Evolutionary conservation across 768 basidiomycete genomes (phyloP), one percentile per base, ranked within the genome.

Genomic region (Suillus luteus): DNA sequence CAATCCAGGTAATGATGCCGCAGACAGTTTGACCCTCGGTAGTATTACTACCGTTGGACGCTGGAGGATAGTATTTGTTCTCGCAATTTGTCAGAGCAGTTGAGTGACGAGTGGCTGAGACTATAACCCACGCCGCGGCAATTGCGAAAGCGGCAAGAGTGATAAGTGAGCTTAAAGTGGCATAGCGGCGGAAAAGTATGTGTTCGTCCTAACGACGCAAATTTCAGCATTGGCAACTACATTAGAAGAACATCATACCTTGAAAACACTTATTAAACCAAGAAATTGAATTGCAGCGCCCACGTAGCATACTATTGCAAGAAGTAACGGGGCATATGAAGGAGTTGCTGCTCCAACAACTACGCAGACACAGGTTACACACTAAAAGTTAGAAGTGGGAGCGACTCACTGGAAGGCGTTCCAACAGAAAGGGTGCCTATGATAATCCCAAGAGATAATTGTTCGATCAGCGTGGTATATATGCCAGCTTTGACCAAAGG

Each of bases 401-500:
- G 48, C 19, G 14, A 79, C 91, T 74, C 67, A 95, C 93, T 91
- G n/a, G 80, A 78, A 19, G 93, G 91, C 1, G 94, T 92, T 1
- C 86, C 88, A 41, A 96, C 69, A 12, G 91, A 83, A 33, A 96
- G 81, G 4, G 88, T 86, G 22, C 90, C 95, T 11, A 87, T 84
- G 17, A 90, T 65, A 66, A 93, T 71, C 5, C 85, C 87, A 22
- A 89, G 73, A 17, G 85, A 78, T 49, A 92, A 81, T 76, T 97
- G 95, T 73, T 96, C 92, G 0, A 80, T 73, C 57, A 99, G 75
- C 35, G 90, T 85, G 22, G 85, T 75, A 69, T 97, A 98, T 60
- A 98, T 92, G 38, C 97, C 97, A 65, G 87, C 83, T 79, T 99
- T 96, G 66, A 95, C 81, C 57, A 95, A 78, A 10, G 96, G 96